These are phyloP conservation scores for Sphaceloma murrayae DNA, from an alignment of 2,329 filamentous ascomycete genomes.

Conservation along the genomic window DNA sequence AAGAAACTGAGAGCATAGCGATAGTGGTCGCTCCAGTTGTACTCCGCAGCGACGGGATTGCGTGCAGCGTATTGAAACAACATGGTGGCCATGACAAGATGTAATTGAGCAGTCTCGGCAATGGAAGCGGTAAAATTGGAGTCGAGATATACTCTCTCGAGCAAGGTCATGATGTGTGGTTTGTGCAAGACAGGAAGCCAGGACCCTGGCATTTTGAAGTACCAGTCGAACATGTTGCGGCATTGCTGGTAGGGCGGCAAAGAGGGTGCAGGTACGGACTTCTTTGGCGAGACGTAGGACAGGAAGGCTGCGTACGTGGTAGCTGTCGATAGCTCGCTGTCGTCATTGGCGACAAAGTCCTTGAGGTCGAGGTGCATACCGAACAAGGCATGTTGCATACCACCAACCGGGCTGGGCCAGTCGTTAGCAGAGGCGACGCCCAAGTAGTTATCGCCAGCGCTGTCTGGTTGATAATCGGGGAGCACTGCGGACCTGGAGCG, in stretches of 20 bases:
- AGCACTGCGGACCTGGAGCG: conserved; percentile 24
- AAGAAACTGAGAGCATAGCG: conserved; percentile 64
- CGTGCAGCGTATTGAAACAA: conserved; percentile 67
- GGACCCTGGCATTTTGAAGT: conserved; percentile 60
- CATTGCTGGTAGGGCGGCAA: conserved; percentile 57
- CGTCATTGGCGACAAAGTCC: conserved; percentile 57
- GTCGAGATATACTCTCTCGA: conserved; percentile 63
- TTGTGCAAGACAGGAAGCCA: conserved; percentile 72
- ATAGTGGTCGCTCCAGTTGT: conserved; percentile 66
- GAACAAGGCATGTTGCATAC: conserved; percentile 66
- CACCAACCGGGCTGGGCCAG: conserved; percentile 62
- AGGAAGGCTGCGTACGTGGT: conserved; percentile 64
- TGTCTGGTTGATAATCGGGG: conserved; percentile 39
- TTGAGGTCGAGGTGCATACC: conserved; percentile 72
- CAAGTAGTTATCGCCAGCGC: conserved; percentile 53
- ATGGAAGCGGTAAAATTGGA: conserved; percentile 50
- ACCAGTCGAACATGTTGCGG: conserved; percentile 63
- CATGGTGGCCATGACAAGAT: conserved; percentile 72
- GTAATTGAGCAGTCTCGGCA: conserved; percentile 59
- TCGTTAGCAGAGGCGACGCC: conserved; percentile 55
- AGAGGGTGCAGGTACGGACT: conserved; percentile 47
- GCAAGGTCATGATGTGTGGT: conserved; percentile 59
- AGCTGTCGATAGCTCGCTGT: conserved; percentile 50
- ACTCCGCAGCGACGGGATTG: conserved; percentile 50
- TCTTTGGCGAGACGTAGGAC: conserved; percentile 50